Conservation (phyloP, 2,329 filamentous ascomycete genomes). For the Paecilomyces formosus region DNA sequence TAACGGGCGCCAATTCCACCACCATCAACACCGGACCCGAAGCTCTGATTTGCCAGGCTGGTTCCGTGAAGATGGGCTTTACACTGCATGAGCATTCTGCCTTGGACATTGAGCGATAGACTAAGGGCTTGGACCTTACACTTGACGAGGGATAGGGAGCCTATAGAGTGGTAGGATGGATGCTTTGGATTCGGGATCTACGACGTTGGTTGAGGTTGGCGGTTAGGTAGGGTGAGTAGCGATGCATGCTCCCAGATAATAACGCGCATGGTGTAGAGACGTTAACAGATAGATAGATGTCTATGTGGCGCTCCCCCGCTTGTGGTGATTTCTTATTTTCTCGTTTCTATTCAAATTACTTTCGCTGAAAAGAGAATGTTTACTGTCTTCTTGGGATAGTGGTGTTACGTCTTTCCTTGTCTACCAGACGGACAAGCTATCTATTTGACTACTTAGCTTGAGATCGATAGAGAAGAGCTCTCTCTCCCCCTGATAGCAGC, state of each 20-base stretch:
- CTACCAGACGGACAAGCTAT: background rate
- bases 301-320: no score
- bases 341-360: no score
- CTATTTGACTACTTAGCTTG: background rate
- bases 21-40: background rate
- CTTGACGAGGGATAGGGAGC: background rate
- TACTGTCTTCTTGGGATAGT: no score
- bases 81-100: background rate
- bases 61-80: background rate
- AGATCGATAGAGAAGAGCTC: background rate
- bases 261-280: no score
- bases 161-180: background rate
- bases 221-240: background rate
- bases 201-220: background rate
- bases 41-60: background rate
- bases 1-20: slow-evolving; percentile 8
- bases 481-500: background rate
- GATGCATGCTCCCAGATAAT: background rate
- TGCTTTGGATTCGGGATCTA: background rate
- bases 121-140: background rate
- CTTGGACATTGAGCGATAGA: background rate
- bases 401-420: background rate
- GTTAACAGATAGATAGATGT: no score
- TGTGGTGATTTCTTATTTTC: no score
- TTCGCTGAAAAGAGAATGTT: no score